Evolutionary conservation across 805 yeast genomes (phyloP), one percentile per base, ranked within the genome.

Genomic region (Suhomyces sp.): DNA sequence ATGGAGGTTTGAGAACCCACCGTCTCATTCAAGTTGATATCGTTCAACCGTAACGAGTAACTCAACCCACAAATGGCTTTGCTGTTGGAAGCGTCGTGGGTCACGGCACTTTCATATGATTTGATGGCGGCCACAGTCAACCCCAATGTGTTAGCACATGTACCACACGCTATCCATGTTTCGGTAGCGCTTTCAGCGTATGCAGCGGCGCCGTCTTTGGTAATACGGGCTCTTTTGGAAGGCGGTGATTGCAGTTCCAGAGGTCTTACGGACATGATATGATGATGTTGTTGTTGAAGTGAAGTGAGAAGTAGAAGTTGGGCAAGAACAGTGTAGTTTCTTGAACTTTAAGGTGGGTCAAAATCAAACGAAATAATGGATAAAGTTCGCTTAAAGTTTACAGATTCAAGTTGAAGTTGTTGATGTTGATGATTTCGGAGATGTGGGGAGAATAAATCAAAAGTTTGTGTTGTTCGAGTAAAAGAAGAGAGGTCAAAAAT

Each of bases 111-210:
- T 41, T 71, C 74, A 42, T 54, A 75, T 16, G 73, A 58, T 23
- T 54, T 58, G 24, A 71, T 62, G 4, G 78, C 76, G n/a, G 63
- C 47, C 2, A 56, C 48, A 6, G 55, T 50, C 4, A 64, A 47
- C 4, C 72, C 75, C 30, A 73, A 46, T 2, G 68, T 48, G 16
- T 56, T 47, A 8, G 79, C 77, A 44, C 76, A 68, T 14, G 57
- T 51, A 4, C 77, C 79, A 35, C 72, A 63, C 4, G 69, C 56
- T 2, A 64, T 42, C 79, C 79, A 74, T 2, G 75, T 65, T 19
- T 65, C 66, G 23, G 60, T 47, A 8, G 63, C 67, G 3, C 54
- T 45, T n/a, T 34, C 33, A 20, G 49, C 48, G 39, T 54, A 58
- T 17, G 30, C 28, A n/a, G 31, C 23, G 16, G 37, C 38, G n/a